Base-by-base conservation (phyloP, 1,139 yeast genomes). In the Candida freyschussii region DNA sequence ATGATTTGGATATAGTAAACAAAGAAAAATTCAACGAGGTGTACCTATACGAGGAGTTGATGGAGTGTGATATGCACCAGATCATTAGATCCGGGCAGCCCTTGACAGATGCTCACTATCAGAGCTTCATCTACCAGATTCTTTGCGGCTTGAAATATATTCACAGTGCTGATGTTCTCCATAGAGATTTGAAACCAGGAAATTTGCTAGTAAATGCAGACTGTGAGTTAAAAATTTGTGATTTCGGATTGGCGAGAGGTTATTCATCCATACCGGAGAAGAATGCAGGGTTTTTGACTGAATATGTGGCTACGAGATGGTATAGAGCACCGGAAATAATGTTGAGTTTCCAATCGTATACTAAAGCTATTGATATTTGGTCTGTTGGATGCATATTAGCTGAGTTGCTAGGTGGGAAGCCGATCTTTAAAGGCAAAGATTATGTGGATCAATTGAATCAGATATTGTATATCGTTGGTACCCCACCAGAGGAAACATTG, bases 1-100 rank as follows among this genome's bases (percentile, higher is more conserved):
- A 89, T 56, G 97, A 91, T 58, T 71, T 89, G 63, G 98, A 91
- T 59, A 84, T 91, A 37, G 86, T 89, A 25, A 77, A 81, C 31
- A 75, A 85, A 34, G 78, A 79, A 27, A 77, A 75, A 41, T 89
- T 89, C 65, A 87, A 89, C 58, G 98, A 94, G 52, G 73, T 91
- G 11, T 91, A 91, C 48, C 66, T 91, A 7, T 91, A 91, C 53
- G 97, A 91, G 59, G 96, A 89, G 59, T 65, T 87, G 46, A 87
- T 91, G 96, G 98, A 91, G 58, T 91, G 97, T 61, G 98, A 91
- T 57, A 80, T 91, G 85, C 96, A 89, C 56, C 97, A 91, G 57
- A 91, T 91, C 52, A 91, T 91, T 40, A 70, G 95, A 47, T 85
- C 95, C 4, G 87, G 89, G 18, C 98, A 91, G 59, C 87, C 96